Percentiles rank a stretch among this genome's conserved stretches.
Conservation (phyloP, 2,329 filamentous ascomycete species). For the Sordariomycetes sp. region DNA sequence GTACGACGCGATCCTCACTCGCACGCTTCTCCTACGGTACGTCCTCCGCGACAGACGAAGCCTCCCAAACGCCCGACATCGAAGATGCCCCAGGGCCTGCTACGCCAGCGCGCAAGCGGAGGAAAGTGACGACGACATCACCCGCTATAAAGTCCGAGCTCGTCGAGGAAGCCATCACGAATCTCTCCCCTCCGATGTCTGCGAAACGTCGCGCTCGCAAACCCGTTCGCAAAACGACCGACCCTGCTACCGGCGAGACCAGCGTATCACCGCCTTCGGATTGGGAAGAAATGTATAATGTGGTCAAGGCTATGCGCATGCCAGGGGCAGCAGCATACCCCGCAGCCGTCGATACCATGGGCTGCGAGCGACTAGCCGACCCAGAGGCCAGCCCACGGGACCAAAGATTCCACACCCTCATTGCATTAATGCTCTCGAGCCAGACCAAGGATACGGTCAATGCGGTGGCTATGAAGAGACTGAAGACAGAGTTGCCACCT, state of each 20-base stretch:
- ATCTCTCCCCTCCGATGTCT: constrained; percentile 8
- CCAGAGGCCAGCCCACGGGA: constrained; percentile 37
- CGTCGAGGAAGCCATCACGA: constrained; percentile 15
- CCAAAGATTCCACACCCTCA: constrained; percentile 75
- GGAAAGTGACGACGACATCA: constrained; percentile 12
- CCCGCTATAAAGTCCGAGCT: constrained; percentile 29
- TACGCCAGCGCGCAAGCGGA: constrained; percentile 19
- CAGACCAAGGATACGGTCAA: constrained; percentile 94
- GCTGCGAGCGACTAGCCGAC: constrained; percentile 70
- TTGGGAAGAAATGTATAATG: constrained; percentile 75
- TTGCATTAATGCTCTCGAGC: constrained; percentile 82
- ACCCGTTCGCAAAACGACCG: constrained; percentile 32
- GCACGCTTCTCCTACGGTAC: constrained; percentile 34
- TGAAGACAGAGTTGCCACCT: constrained; percentile 65
- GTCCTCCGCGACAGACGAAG: constrained; percentile 9
- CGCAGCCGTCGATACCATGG: constrained; percentile 96
- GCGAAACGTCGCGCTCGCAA: constrained; percentile 28
- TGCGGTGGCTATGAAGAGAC: constrained; percentile 67
- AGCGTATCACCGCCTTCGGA: constrained; percentile 55
- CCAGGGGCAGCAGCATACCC: constrained; percentile 46
- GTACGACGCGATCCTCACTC: constrained; percentile 39
- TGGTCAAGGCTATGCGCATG: constrained; percentile 68
- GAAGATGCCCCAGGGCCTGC: constrained; percentile 47
- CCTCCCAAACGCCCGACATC: constrained; percentile 32
- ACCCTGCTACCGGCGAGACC: constrained; percentile 28